These are phyloP conservation scores for Dentipellis sp. DNA, from an alignment of 768 basidiomycete genomes.

Conservation along the genomic window DNA sequence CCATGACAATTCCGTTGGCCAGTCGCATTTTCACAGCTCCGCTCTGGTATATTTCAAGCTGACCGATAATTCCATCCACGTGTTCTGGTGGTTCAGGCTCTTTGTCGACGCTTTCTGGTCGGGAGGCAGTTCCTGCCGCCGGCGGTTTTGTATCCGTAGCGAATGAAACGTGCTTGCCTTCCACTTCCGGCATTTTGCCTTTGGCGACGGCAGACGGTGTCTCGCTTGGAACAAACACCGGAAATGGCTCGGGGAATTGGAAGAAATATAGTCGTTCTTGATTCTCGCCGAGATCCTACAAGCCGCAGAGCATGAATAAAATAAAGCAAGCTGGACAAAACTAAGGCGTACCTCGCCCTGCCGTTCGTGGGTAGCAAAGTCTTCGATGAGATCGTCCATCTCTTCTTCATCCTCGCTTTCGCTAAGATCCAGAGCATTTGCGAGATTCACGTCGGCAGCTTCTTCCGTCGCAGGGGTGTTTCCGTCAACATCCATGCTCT, in stretches of 20 bases:
- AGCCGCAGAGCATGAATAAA: background rate
- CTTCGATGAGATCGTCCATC: slow-evolving; percentile 66
- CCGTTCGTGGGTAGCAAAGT: slow-evolving; percentile 37
- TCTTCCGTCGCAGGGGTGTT: slow-evolving; percentile 6
- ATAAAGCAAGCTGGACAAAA: background rate
- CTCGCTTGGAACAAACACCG: slow-evolving; percentile 45
- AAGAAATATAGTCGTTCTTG: slow-evolving; percentile 79
- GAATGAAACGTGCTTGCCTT: slow-evolving; percentile 53
- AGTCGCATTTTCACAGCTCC: slow-evolving; percentile 84
- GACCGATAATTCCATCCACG: slow-evolving; percentile 75
- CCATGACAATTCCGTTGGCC: slow-evolving; percentile 70
- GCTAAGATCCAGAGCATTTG: slow-evolving; percentile 59
- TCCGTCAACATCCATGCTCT: slow-evolving; percentile 19
- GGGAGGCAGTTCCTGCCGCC: slow-evolving; percentile 21
- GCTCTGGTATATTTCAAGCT: slow-evolving; percentile 76
- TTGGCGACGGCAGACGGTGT: slow-evolving; percentile 19
- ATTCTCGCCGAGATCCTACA: slow-evolving; percentile 37
- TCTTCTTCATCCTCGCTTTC: slow-evolving; percentile 76
- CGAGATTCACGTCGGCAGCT: slow-evolving; percentile 32
- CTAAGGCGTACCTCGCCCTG: slow-evolving; percentile 29
- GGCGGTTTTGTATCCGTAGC: slow-evolving; percentile 50
- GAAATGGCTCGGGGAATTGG: slow-evolving; percentile 85
- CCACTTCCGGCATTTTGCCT: slow-evolving; percentile 9
- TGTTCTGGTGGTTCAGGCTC: slow-evolving; percentile 10
- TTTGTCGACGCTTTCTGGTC: slow-evolving; percentile 19